Percentiles rank a stretch among this genome's conserved stretches.
phyloP scores from a whole-genome alignment of 768 basidiomycete species.

The Lactarius vividus region DNA sequence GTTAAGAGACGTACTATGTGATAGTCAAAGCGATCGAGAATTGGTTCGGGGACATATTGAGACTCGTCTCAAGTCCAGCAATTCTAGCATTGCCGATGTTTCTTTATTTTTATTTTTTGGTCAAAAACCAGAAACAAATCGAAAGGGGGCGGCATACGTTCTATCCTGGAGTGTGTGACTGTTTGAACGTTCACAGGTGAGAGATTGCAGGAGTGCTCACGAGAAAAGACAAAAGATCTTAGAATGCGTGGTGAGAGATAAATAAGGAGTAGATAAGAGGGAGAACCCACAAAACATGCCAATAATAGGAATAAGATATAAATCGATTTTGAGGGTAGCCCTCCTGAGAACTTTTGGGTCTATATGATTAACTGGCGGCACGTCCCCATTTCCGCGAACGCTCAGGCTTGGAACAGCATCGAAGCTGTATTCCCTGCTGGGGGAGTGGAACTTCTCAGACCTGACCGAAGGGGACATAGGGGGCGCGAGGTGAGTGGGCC shows the following conservation, averaged over 20 bases:
- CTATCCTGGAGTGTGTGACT: constrained; percentile 14
- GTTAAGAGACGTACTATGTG: constrained; percentile 11
- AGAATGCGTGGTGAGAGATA: not conserved
- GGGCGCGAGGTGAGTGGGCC: not conserved
- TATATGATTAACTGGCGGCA: constrained; percentile 16
- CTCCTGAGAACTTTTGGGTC: constrained; percentile 6
- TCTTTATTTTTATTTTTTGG: constrained; percentile 4
- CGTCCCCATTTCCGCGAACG: not conserved
- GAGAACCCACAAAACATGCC: constrained; percentile 25
- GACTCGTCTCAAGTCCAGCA: constrained; percentile 35
- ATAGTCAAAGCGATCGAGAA: constrained; percentile 29
- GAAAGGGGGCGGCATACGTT: constrained; percentile 17
- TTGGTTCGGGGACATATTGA: constrained; percentile 34
- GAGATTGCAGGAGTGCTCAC: constrained; percentile 9
- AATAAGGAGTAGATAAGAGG: not conserved
- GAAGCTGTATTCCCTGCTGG: constrained; percentile 5
- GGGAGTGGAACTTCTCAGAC: not conserved
- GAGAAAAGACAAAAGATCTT: constrained; percentile 26
- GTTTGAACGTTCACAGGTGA: not conserved
- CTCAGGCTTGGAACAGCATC: constrained; percentile 1
- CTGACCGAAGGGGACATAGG: not conserved
- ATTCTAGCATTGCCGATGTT: constrained; percentile 35
- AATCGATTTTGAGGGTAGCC: constrained; percentile 22
- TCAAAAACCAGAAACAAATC: not conserved
- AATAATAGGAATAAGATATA: constrained; percentile 22